Conservation (phyloP, 192 early-diverging fungal species). For the Backusella psychrophila region DNA sequence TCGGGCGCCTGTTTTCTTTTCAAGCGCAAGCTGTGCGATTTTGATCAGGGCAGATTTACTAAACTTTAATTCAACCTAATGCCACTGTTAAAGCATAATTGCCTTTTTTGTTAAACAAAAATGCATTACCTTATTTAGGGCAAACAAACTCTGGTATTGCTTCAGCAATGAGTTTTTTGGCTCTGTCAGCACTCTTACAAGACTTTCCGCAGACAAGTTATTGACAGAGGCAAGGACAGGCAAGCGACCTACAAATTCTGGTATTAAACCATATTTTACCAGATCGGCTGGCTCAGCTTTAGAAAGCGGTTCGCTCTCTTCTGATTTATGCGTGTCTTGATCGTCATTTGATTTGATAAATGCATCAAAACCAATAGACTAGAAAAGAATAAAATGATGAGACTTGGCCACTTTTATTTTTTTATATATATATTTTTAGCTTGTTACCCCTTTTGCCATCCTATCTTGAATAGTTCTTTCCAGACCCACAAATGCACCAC, state of each 20-base stretch:
- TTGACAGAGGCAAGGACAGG: conserved; percentile 78
- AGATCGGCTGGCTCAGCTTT: conserved; percentile 53
- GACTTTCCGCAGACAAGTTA: conserved; percentile 58
- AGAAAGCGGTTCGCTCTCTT: neutral
- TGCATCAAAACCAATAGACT: conserved; percentile 78
- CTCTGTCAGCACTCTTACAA: conserved; percentile 76
- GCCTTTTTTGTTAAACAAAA: neutral
- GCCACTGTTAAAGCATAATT: neutral
- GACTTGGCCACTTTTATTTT: neutral
- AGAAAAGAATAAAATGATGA: neutral
- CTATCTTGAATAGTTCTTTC: conserved; percentile 81
- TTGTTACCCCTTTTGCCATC: conserved; percentile 60
- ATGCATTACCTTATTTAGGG: conserved; percentile 43
- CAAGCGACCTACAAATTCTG: conserved; percentile 84
- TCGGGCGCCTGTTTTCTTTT: conserved; percentile 84
- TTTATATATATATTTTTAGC: neutral
- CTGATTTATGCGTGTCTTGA: neutral
- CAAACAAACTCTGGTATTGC: conserved; percentile 78
- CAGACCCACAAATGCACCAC: conserved; percentile 85
- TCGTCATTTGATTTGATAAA: neutral
- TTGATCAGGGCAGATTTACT: conserved; percentile 62
- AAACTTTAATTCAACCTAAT: conserved; percentile 63
- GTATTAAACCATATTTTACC: conserved; percentile 83
- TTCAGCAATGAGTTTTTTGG: conserved; percentile 79
- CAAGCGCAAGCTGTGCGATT: conserved; percentile 73